Conservation (phyloP, 352 stramenopile species). For the Plasmopara viticola region DNA sequence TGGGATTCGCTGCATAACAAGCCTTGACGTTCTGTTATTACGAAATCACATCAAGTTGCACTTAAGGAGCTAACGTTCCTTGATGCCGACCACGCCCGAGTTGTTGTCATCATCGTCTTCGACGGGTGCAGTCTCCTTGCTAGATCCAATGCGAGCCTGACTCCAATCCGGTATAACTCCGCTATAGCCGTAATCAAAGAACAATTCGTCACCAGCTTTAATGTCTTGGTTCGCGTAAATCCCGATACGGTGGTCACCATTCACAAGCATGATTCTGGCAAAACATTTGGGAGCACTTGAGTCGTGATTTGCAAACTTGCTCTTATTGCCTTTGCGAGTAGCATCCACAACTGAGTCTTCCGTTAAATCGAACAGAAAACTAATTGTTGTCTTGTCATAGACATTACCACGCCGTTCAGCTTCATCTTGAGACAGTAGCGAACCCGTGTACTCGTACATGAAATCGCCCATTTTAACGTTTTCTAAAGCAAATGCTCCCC, state of each 20-base stretch:
- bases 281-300: slow-evolving; percentile 76
- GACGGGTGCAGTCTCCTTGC: slow-evolving; percentile 16
- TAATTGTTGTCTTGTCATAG: slow-evolving; percentile 86
- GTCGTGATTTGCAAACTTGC: slow-evolving; percentile 90
- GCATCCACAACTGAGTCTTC: slow-evolving; percentile 91
- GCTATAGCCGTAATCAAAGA: slow-evolving; percentile 82
- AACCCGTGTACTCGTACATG: slow-evolving; percentile 88
- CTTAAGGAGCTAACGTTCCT: slow-evolving; percentile 1
- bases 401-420: slow-evolving; percentile 81
- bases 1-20: too few species aligned
- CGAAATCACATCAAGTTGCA: neutral
- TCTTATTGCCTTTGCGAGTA: slow-evolving; percentile 93
- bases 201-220: slow-evolving; percentile 72
- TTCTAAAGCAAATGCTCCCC: slow-evolving; percentile 63
- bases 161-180: slow-evolving; percentile 80
- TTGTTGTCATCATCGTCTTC: slow-evolving; percentile 14
- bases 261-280: slow-evolving; percentile 85
- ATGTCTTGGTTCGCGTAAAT: slow-evolving; percentile 91
- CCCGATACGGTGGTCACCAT: slow-evolving; percentile 90
- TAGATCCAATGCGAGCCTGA: slow-evolving; percentile 45
- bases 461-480: slow-evolving; percentile 52
- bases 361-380: slow-evolving; percentile 94
- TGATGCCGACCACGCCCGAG: neutral
- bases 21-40: neutral
- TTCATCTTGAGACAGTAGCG: slow-evolving; percentile 87